A percentile compares a stretch with the other conserved stretches of the same genome.
Conservation (phyloP, 805 yeast species). For the Candida ovalis region DNA sequence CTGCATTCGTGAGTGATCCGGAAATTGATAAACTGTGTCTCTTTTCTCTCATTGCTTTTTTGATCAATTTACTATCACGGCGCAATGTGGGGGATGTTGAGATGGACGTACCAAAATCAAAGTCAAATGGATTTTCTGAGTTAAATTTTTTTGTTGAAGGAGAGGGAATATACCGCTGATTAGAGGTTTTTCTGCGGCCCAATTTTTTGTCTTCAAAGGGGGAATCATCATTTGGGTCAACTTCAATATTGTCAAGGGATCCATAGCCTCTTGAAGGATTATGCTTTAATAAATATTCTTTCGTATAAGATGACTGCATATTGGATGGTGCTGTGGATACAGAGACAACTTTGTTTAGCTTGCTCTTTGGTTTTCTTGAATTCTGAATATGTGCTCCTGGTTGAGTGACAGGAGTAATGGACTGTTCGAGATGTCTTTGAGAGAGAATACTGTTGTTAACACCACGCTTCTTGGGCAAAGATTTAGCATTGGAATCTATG, state of each 20-base stretch:
- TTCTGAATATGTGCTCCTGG: background rate
- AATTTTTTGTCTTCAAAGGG: background rate
- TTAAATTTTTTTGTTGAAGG: background rate
- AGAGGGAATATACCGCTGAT: background rate
- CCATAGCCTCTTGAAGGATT: background rate
- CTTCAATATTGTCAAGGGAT: background rate
- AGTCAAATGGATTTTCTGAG: slow-evolving; percentile 5
- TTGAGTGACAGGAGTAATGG: background rate
- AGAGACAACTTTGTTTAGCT: slow-evolving; percentile 1
- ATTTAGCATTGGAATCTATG: background rate
- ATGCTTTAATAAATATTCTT: background rate
- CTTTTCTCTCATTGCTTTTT: background rate
- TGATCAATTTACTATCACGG: background rate
- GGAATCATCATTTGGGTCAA: background rate
- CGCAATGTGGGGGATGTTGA: background rate
- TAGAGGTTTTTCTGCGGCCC: background rate
- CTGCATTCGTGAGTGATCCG: background rate
- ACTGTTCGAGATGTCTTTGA: background rate
- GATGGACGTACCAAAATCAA: background rate
- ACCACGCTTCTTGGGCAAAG: background rate
- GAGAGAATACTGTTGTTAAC: background rate
- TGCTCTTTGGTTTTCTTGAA: slow-evolving; percentile 2
- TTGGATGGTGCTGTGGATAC: background rate
- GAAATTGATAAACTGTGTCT: background rate
- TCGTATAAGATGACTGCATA: background rate